A percentile compares a stretch with the other conserved stretches of the same genome.
These are phyloP conservation scores for Magnusiomyces fungicola DNA, from an alignment of 1,139 yeast genomes.

Conservation along the genomic window DNA sequence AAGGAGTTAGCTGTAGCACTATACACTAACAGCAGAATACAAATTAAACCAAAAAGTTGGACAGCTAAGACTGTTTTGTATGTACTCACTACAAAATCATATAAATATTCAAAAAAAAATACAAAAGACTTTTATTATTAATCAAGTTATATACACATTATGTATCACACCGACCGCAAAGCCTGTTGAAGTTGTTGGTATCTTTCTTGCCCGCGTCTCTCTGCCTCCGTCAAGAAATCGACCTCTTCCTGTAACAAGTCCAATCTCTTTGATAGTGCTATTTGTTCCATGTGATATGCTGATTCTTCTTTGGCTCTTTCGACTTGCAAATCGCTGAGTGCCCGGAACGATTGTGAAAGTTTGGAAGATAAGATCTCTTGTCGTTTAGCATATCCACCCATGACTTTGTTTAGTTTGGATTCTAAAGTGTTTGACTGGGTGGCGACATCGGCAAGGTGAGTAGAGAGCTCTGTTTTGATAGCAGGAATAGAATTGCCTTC, in stretches of 20 bases:
- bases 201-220: conserved; percentile 33
- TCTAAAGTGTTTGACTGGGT: conserved; percentile 33
- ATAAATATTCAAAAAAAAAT: no score
- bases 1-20: no score
- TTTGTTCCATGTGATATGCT: conserved; percentile 31
- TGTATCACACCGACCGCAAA: no score
- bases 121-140: no score
- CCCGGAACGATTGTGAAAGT: conserved; percentile 25
- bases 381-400: conserved; percentile 35
- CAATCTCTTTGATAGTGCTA: conserved; percentile 31
- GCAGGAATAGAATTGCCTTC: conserved; percentile 3
- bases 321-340: conserved; percentile 27
- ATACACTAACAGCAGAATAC: no score
- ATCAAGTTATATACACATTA: no score
- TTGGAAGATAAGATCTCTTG: conserved; percentile 29
- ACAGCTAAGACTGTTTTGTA: no score
- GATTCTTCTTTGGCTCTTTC: conserved; percentile 25
- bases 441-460: conserved; percentile 24
- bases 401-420: conserved; percentile 28
- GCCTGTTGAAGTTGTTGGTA: conserved; percentile 27
- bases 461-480: conserved; percentile 14
- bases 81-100: no score
- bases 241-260: conserved; percentile 36
- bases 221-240: conserved; percentile 37
- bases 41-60: no score